Evolutionary conservation across 139 green algal genomes (phyloP), one percentile per base, ranked within the genome.

Genomic region (Chlorella sorokiniana): DNA sequence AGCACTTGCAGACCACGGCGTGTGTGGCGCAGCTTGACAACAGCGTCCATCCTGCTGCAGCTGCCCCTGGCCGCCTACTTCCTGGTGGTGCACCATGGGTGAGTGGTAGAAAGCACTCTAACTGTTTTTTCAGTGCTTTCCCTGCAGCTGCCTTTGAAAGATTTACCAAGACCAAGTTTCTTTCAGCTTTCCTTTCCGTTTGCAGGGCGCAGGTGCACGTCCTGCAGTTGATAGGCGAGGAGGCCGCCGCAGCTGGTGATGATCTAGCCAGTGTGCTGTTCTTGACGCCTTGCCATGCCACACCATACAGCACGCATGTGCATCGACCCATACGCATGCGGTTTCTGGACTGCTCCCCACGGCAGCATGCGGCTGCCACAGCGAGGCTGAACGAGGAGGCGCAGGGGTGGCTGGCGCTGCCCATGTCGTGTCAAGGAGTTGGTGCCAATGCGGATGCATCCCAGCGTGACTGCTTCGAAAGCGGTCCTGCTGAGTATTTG

Each of bases 341-440:
- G 9, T 93, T 92, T 69, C 77, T 91, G 76, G 89, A 93, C 76
- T 93, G 89, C 56, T 93, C 89, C 1, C 88, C 89, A 11, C 72
- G 76, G 64, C 52, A 59, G 48, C 25, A 69, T 25, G 65, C 65
- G 1, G 65, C 67, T 25, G 48, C 69, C 35, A 74, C 37, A 37
- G 59, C 41, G 0, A 1, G 7, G 20, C 51, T 84, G 0, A 84
- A 84, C 54, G 9, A 31, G 4, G 23, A 29, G 2, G 31, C 33
- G 3, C 40, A 69, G 59, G 41, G 31, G 4, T 84, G 80, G 80
- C 80, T 84, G 59, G 22, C 31, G 25, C 56, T 84, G 33, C 80
- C 69, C 1, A 16, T 10, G 16, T 27, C 7, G 16, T 81, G 75
- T 88, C 11, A 86, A 80, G 7, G 54, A 69, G 68, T 56, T 6